These are phyloP conservation scores for Phytophthora ohioensis DNA, from an alignment of 352 stramenopile species.

Conservation along the genomic window DNA sequence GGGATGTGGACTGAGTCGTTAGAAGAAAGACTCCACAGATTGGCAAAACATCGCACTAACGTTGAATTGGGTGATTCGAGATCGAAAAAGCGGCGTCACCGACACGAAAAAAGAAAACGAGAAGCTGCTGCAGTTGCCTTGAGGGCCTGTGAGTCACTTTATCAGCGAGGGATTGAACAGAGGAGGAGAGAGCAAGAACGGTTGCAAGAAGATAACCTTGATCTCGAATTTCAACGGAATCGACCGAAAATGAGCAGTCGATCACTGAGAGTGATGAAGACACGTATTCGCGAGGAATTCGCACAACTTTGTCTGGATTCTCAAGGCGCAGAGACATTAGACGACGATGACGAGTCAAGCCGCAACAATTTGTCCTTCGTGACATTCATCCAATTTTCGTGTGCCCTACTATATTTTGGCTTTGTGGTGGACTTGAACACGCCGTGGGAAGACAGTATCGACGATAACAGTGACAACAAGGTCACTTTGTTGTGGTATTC, in stretches of 20 bases:
- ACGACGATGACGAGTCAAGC: not conserved
- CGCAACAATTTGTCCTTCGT: slow-evolving; percentile 10
- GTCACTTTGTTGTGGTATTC: slow-evolving; percentile 64
- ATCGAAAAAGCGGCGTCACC: slow-evolving; percentile 24
- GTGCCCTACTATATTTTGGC: slow-evolving; percentile 64
- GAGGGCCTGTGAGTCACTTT: slow-evolving; percentile 61
- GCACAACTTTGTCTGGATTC: slow-evolving; percentile 43
- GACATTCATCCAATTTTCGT: slow-evolving; percentile 67
- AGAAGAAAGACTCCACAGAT: slow-evolving; percentile 41
- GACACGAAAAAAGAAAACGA: slow-evolving; percentile 24
- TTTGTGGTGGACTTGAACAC: slow-evolving; percentile 55
- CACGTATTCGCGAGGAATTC: slow-evolving; percentile 48
- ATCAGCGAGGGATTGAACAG: slow-evolving; percentile 56
- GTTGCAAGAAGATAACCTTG: slow-evolving; percentile 29
- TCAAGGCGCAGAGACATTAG: not conserved
- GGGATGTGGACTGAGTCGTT: slow-evolving; percentile 58
- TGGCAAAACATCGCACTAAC: slow-evolving; percentile 29
- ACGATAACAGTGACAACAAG: slow-evolving; percentile 7
- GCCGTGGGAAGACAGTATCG: slow-evolving; percentile 29
- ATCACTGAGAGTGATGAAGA: slow-evolving; percentile 50
- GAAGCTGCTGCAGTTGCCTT: slow-evolving; percentile 29
- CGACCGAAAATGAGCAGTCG: slow-evolving; percentile 47
- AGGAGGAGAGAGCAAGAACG: slow-evolving; percentile 38
- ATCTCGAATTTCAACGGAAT: slow-evolving; percentile 29
- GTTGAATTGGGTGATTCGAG: not conserved